These are phyloP conservation scores for Eucalyptus regnans DNA, from an alignment of 345 rosid genomes.

Conservation along the genomic window DNA sequence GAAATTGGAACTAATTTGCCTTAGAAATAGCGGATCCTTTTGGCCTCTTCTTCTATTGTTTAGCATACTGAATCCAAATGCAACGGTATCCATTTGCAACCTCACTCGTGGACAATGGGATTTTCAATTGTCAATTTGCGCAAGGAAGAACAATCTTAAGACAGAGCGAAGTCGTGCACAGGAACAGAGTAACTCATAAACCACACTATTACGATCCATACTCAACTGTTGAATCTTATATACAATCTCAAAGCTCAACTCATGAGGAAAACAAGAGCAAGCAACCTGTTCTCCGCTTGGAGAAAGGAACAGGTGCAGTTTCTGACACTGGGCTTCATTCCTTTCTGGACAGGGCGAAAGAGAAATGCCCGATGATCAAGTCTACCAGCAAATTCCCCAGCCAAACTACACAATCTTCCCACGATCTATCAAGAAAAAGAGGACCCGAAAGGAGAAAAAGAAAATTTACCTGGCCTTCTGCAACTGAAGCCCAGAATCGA, in stretches of 20 bases:
- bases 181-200: not conserved
- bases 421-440: not conserved
- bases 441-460: not conserved
- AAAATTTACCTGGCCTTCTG: constrained; percentile 6
- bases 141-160: not conserved
- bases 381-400: not conserved
- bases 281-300: no score
- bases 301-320: no score
- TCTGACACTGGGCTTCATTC: no score
- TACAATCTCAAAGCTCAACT: no score
- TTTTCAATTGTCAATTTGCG: not conserved
- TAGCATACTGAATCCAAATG: not conserved
- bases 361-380: not conserved
- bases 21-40: not conserved
- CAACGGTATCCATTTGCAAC: not conserved
- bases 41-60: not conserved
- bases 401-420: not conserved
- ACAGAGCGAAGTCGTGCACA: not conserved
- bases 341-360: not conserved
- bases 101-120: not conserved
- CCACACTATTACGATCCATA: no score
- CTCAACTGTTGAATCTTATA: no score
- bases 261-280: no score
- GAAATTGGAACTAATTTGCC: not conserved
- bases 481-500: constrained; percentile 25